These are phyloP conservation scores for Byssothecium circinans DNA, from an alignment of 2,329 filamentous ascomycete genomes.

Conservation along the genomic window DNA sequence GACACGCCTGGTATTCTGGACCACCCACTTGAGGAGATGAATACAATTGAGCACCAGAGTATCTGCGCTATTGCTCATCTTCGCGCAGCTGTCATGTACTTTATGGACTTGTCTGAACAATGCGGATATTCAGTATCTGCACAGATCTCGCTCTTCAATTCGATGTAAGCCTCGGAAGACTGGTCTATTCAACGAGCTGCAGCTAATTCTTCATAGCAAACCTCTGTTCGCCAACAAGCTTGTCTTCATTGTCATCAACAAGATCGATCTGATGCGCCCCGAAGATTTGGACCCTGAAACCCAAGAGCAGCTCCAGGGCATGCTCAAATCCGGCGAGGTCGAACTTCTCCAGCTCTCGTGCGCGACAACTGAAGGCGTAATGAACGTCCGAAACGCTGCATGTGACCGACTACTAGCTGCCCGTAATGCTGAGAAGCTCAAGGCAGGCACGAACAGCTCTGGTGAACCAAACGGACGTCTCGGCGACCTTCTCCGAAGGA, in stretches of 20 bases:
- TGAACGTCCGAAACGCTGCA: constrained; percentile 90
- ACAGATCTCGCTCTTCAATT: constrained; percentile 93
- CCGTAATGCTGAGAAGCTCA: constrained; percentile 92
- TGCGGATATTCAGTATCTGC: constrained; percentile 92
- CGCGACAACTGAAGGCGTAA: constrained; percentile 91
- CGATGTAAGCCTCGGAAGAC: constrained; percentile 55
- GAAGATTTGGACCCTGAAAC: constrained; percentile 82
- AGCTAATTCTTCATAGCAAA: constrained; percentile 52
- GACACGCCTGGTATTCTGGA: constrained; percentile 98
- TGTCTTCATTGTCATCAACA: constrained; percentile 96
- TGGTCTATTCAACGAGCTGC: neutral
- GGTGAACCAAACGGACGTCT: constrained; percentile 78
- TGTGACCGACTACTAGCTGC: constrained; percentile 93
- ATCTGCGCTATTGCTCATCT: constrained; percentile 98
- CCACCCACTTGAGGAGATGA: constrained; percentile 96
- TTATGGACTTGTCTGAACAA: constrained; percentile 97
- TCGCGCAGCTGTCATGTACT: constrained; percentile 92
- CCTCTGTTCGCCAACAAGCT: constrained; percentile 97
- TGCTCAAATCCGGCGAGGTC: constrained; percentile 85
- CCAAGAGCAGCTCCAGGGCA: constrained; percentile 73
- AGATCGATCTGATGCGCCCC: constrained; percentile 88
- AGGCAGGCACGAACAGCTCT: constrained; percentile 77
- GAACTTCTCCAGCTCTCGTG: constrained; percentile 93
- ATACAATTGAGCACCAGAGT: constrained; percentile 99
- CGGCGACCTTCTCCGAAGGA: constrained; percentile 87